phyloP scores from a whole-genome alignment of 768 basidiomycete genomes.

The Boletus coccyginus region DNA sequence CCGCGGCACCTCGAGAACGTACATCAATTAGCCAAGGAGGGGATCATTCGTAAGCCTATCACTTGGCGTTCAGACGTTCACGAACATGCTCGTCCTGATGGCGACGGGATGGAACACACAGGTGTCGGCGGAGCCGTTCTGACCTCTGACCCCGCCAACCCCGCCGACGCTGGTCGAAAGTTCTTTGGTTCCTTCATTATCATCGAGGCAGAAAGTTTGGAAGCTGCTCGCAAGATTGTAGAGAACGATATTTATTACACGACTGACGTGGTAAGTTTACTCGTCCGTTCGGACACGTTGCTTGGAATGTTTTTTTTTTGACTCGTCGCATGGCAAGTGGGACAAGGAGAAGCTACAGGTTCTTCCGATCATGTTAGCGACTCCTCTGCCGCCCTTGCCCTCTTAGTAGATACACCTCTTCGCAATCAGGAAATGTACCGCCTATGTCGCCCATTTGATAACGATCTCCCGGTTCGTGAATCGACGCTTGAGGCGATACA shows the following conservation, averaged over 20 bases:
- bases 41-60: slow-evolving; percentile 47
- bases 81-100: slow-evolving; percentile 8
- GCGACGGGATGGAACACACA: slow-evolving; percentile 20
- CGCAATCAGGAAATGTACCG: background rate
- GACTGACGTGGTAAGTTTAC: slow-evolving; percentile 20
- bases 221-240: slow-evolving; percentile 33
- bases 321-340: slow-evolving; percentile 42
- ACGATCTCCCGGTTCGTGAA: background rate
- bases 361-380: slow-evolving; percentile 39
- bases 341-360: slow-evolving; percentile 55
- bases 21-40: slow-evolving; percentile 34
- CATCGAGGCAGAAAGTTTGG: slow-evolving; percentile 51
- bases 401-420: slow-evolving; percentile 7
- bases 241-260: slow-evolving; percentile 25
- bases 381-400: slow-evolving; percentile 10
- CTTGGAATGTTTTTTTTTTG: background rate
- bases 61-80: background rate
- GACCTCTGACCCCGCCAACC: slow-evolving; percentile 51
- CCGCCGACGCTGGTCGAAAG: slow-evolving; percentile 49
- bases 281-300: background rate
- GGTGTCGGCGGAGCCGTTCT: slow-evolving; percentile 57
- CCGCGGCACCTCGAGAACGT: slow-evolving; percentile 46
- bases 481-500: background rate
- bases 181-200: slow-evolving; percentile 59
- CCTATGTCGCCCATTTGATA: background rate